Percentiles rank a stretch among this genome's conserved stretches.
Conservation (phyloP, 768 basidiomycete genomes). For the Gelatoporia subvermispora region DNA sequence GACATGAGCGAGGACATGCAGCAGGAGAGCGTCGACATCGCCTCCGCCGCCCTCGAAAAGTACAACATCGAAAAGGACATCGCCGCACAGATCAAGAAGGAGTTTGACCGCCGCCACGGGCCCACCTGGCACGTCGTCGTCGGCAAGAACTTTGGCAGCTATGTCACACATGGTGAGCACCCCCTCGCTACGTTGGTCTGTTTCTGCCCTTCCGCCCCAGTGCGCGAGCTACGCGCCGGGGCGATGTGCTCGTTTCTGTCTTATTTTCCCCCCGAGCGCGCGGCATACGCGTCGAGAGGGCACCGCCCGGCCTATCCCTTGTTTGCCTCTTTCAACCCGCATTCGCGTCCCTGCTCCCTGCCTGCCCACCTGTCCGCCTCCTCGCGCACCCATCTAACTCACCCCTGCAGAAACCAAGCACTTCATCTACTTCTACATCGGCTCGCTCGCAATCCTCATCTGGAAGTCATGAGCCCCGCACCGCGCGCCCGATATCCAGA, state of each 20-base stretch:
- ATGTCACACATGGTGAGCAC: slow-evolving; percentile 88
- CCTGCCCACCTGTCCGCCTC: no score
- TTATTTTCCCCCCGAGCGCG: background rate
- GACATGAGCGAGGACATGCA: slow-evolving; percentile 98
- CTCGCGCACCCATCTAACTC: background rate
- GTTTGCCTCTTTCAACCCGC: background rate
- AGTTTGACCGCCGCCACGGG: slow-evolving; percentile 89
- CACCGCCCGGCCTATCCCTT: no score
- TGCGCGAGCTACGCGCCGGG: no score
- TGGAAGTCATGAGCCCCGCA: slow-evolving; percentile 77
- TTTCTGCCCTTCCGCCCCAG: background rate
- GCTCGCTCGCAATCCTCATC: slow-evolving; percentile 86
- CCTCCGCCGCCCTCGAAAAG: slow-evolving; percentile 80
- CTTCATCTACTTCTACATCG: slow-evolving; percentile 98
- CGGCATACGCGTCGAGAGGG: slow-evolving; percentile 2
- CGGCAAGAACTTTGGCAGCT: slow-evolving; percentile 98
- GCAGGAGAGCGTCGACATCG: slow-evolving; percentile 87
- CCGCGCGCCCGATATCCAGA: no score
- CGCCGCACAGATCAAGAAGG: slow-evolving; percentile 96
- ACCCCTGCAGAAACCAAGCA: slow-evolving; percentile 81
- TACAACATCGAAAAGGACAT: slow-evolving; percentile 97
- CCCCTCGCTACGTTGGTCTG: slow-evolving; percentile 2
- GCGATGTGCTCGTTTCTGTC: slow-evolving; percentile 21
- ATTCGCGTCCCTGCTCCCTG: background rate
- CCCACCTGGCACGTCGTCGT: slow-evolving; percentile 99